phyloP scores from a whole-genome alignment of 2,329 filamentous ascomycete genomes.

The Aspergillus udagawae region DNA sequence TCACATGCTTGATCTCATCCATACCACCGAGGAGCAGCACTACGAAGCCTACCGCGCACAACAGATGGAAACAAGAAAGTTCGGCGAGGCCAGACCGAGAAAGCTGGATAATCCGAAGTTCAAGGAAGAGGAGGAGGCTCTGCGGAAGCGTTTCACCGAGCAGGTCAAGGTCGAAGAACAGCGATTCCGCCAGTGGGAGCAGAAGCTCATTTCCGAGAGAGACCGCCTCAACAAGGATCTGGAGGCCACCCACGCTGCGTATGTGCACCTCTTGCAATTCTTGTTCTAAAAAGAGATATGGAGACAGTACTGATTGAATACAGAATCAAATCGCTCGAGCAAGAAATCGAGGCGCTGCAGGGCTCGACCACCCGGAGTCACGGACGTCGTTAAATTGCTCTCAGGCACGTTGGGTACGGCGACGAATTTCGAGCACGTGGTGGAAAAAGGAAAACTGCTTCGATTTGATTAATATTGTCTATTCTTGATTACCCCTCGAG shows the following conservation, averaged over 20 bases:
- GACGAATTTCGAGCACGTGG: slow-evolving; percentile 23
- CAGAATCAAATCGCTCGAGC: slow-evolving; percentile 59
- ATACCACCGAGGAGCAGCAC: slow-evolving; percentile 98
- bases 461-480: slow-evolving; percentile 29
- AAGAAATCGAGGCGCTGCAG: slow-evolving; percentile 90
- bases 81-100: slow-evolving; percentile 91
- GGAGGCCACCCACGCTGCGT: slow-evolving; percentile 88
- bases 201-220: slow-evolving; percentile 98
- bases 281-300: background rate
- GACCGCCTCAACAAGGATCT: slow-evolving; percentile 99
- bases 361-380: slow-evolving; percentile 85
- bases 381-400: slow-evolving; percentile 69
- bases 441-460: slow-evolving; percentile 24
- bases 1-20: slow-evolving; percentile 99
- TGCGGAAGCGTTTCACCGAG: slow-evolving; percentile 98
- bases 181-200: slow-evolving; percentile 98
- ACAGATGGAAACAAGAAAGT: slow-evolving; percentile 99
- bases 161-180: slow-evolving; percentile 99
- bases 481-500: slow-evolving; percentile 34
- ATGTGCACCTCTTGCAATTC: slow-evolving; percentile 25
- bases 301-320: slow-evolving; percentile 22
- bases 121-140: slow-evolving; percentile 98
- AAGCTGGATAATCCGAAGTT: slow-evolving; percentile 99
- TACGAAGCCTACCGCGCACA: slow-evolving; percentile 98
- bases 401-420: slow-evolving; percentile 11